Base-by-base conservation (phyloP, 2,329 filamentous ascomycete genomes). In the Drechslerella coelobrocha region DNA sequence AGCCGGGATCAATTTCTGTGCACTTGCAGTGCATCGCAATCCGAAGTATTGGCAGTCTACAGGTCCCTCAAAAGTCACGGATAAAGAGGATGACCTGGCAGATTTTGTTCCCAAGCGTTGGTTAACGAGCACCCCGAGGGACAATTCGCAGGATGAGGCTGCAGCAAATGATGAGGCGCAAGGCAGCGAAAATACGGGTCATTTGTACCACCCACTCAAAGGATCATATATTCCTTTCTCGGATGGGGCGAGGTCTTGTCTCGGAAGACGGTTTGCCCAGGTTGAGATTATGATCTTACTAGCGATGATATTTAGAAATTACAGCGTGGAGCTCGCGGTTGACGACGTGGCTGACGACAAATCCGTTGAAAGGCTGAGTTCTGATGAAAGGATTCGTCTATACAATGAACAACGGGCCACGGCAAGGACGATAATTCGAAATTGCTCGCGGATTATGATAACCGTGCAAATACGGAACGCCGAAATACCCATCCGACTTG, bases 61-160 rank as follows among this genome's bases (percentile, higher is more conserved):
- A 29, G 66, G 59, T 7, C 41, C 59, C 2, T 71, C 66, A 6
- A 71, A 63, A 31, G 59, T 71, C 19, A 71, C 59, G 2, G 59
- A 27, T 9, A 27, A 54, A 23, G 31, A 63, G 8, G 31, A 63
- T 17, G 76, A 92, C 74, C 78, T 90, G 0, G 82, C 88, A 57
- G 84, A 89, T 65, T 93, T 87, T 78, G 81, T 86, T 51, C 89
- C 90, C 0, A 87, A 90, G 78, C 84, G 90, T 45, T 92, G 90
- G 90, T 84, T 90, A 72, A 6, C 39, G 27, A 51, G 54, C 39
- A 48, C 43, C 10, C 23, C 26, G 31, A 51, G 48, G 19, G 45
- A 23, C 31, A 24, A 12, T 61, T 78, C 21, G 77, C 81, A 55
- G n/a, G 21, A 55, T 8, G 37, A 45, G 1, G 27, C 23, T 41